Base-by-base conservation (phyloP, 495 filamentous ascomycete genomes). In the Pyrenopolyporus hunteri region DNA sequence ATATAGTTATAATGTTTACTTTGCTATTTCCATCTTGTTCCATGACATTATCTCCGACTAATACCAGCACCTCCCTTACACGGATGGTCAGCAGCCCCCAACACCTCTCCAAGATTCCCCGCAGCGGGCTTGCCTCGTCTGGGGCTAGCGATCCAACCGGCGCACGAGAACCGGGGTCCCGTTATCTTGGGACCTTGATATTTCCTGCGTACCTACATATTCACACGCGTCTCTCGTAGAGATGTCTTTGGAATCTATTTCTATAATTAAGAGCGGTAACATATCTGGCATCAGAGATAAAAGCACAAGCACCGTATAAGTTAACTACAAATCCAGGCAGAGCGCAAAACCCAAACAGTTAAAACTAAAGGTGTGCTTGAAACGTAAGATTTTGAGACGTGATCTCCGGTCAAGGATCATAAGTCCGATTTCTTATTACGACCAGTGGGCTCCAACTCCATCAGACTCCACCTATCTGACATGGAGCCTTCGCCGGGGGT, bases 1-100 rank as follows among this genome's bases (percentile, higher is more conserved):
- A 25, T 48, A 57, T 19, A 57, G n/a, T n/a, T 23, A 40, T 29
- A 42, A 42, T 42, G 19, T 23, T 5, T 23, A 42, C 23, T 20
- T 13, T 39, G 16, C 35, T 39, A 7, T 8, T 39, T 19, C 10
- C 13, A 39, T 39, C n/a, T n/a, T n/a, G n/a, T n/a, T n/a, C n/a
- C n/a, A 39, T 17, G 1, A 37, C 11, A 37, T 37, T 37, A 16
- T 16, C 9, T 37, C 16, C 33, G 11, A n/a, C 33, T 17, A n/a
- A n/a, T n/a, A n/a, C n/a, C n/a, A n/a, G n/a, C n/a, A 37, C 4
- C 5, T 16, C 5, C 2, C 17, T 37, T 17, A 17, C 33, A 14
- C n/a, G 2, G 11, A 36, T 36, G 37, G 16, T 40, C 17, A 8
- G 37, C 17, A 40, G 8, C 37, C 6, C n/a, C 37, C 37, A 40